Evolutionary conservation across 73 alveolate species (phyloP).

Genomic region (Blepharisma stoltei): DNA sequence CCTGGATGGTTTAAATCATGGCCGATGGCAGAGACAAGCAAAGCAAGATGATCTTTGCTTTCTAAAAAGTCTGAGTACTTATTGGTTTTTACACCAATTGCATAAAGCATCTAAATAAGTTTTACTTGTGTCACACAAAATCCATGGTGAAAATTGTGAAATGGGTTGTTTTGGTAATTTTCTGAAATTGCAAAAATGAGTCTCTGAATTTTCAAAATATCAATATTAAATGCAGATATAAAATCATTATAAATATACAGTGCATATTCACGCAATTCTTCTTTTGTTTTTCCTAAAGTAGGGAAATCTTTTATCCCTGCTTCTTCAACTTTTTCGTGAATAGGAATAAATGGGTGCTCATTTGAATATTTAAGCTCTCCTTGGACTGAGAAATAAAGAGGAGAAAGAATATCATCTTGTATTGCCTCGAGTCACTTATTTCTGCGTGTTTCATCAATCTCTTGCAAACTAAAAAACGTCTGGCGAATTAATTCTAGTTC

Average conservation of each 20-base stretch:
- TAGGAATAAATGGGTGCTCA: not conserved
- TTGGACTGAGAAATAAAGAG: not conserved
- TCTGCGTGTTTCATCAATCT: not conserved
- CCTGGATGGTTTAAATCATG: constrained; percentile 93
- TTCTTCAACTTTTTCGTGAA: not conserved
- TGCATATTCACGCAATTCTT: not conserved
- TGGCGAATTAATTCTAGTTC: not conserved
- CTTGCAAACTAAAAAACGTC: constrained; percentile 5
- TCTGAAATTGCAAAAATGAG: not conserved
- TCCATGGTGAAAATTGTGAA: constrained; percentile 24
- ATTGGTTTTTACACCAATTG: not conserved
- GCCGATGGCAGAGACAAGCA: constrained; percentile 55
- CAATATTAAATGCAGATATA: not conserved
- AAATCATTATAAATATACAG: not conserved
- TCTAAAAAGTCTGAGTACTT: not conserved
- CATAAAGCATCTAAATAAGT: not conserved
- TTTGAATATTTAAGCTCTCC: not conserved
- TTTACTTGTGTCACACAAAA: not conserved
- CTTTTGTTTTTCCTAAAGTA: not conserved
- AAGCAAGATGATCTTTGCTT: constrained; percentile 46
- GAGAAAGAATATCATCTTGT: not conserved
- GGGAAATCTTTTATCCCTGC: not conserved
- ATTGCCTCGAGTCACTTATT: not conserved
- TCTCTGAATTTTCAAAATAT: not conserved
- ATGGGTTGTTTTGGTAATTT: constrained; percentile 16